Evolutionary conservation across 169 alveolate species (phyloP), one percentile per base, ranked within the genome.

Genomic region (Hammondia hammondi): DNA sequence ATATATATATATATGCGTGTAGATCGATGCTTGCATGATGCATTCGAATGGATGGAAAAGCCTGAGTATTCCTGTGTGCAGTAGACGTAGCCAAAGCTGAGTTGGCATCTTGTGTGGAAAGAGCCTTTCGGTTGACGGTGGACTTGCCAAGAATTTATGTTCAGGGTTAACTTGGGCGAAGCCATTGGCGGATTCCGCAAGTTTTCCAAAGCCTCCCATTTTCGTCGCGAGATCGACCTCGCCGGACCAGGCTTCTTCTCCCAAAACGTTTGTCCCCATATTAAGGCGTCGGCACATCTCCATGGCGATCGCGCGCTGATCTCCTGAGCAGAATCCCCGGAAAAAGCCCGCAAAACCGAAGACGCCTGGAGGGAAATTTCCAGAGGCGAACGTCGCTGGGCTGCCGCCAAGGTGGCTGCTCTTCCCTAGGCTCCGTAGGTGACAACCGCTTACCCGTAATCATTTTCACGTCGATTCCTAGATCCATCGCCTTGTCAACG

Each of bases 381-480:
- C 19, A 52, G 61, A 0, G 61, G 61, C 61, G 61, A 52, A 14
- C 61, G 61, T 14, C 10, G 61, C 24, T 52, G 24, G 61, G 61
- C 61, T 14, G 61, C 61, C 19, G 61, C 61, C 61, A 52, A 52
- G 61, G 19, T 14, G 61, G 61, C 10, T 7, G 19, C 61, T 14
- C 61, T 52, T 4, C 61, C 24, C 81, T 67, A 27, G 12, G 32
- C 39, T 72, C 84, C 39, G 84, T 1, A 14, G 84, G 84, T 2
- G 32, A 17, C 43, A 7, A 46, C 48, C 48, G 17, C 87, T 32
- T 43, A 43, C 90, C 99, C 2, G 99, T 98, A n/a, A 98, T 98
- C 99, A 98, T 98, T 94, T 98, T 97, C 32, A 98, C 99, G 93
- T 95, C 97, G 32, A 98, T 97, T 12, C 96, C 96, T 88, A 97